These are phyloP conservation scores for Blastobotrys chiropterorum DNA, from an alignment of 805 yeast species.

Conservation along the genomic window DNA sequence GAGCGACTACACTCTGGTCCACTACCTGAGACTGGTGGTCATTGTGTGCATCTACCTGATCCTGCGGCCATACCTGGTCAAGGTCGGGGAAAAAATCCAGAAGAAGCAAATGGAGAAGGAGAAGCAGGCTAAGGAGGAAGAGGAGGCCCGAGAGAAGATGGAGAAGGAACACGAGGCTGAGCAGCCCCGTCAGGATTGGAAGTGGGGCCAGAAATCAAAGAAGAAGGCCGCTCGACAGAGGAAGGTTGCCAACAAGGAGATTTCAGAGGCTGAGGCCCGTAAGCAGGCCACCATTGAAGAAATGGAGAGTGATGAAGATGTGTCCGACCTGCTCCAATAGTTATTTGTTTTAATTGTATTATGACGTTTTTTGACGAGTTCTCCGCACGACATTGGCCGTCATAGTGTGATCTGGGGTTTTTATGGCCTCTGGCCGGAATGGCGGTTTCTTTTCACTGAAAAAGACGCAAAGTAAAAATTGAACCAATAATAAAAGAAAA, in stretches of 20 bases:
- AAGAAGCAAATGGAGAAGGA: constrained; percentile 22
- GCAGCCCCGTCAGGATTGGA: constrained; percentile 6
- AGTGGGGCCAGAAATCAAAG: constrained; percentile 8
- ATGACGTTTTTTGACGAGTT: background rate
- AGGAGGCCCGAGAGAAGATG: constrained; percentile 20
- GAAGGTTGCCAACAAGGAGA: constrained; percentile 11
- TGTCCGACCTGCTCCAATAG: constrained; percentile 24
- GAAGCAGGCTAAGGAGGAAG: constrained; percentile 16
- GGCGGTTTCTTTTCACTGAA: too few species aligned
- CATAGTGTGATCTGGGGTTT: too few species aligned
- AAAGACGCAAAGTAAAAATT: too few species aligned
- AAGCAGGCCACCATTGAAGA: constrained; percentile 18
- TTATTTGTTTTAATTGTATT: background rate
- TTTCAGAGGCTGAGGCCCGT: constrained; percentile 1
- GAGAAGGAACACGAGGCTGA: constrained; percentile 10
- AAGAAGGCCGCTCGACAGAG: constrained; percentile 7
- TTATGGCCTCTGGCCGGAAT: too few species aligned
- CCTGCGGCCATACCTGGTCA: constrained; percentile 27
- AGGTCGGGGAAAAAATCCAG: constrained; percentile 24
- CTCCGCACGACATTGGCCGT: too few species aligned
- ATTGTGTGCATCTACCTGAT: constrained; percentile 26
- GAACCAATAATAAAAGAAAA: too few species aligned
- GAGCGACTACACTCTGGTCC: constrained; percentile 24
- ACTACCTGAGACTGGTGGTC: constrained; percentile 28
- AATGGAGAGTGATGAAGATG: constrained; percentile 31